Evolutionary conservation across 495 filamentous ascomycete genomes (phyloP).

Genomic region (Xylaria cubensis): DNA sequence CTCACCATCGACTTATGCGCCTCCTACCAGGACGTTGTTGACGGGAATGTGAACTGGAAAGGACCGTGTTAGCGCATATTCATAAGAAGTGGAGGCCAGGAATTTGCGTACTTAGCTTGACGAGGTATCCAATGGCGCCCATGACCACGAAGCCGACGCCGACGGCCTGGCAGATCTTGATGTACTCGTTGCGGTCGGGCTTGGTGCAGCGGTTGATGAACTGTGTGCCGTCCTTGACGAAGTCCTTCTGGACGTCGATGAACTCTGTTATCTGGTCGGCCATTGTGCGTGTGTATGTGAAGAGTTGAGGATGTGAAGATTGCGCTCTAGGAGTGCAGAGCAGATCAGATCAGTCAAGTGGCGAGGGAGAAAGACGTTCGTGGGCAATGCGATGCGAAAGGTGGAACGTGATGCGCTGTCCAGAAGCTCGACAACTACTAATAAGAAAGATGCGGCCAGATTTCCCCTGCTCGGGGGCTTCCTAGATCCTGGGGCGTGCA

Average conservation of each 20-base stretch:
- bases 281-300: slow-evolving; percentile 48
- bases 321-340: neutral
- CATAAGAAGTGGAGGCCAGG: neutral
- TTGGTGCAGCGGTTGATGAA: slow-evolving; percentile 86
- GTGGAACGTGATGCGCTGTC: slow-evolving; percentile 22
- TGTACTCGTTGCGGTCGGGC: slow-evolving; percentile 87
- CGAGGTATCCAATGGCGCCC: slow-evolving; percentile 78
- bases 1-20: slow-evolving; percentile 42
- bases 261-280: slow-evolving; percentile 78
- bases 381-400: slow-evolving; percentile 9
- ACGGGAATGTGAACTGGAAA: slow-evolving; percentile 42
- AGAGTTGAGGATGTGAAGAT: neutral
- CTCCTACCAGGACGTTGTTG: slow-evolving; percentile 56
- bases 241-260: slow-evolving; percentile 79
- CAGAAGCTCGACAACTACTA: slow-evolving; percentile 1
- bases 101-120: slow-evolving; percentile 81
- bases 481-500: neutral
- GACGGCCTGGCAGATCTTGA: slow-evolving; percentile 95
- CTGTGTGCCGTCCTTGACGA: slow-evolving; percentile 76
- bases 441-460: slow-evolving; percentile 38
- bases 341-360: too few species aligned
- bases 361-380: neutral
- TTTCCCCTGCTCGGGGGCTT: slow-evolving; percentile 30
- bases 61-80: neutral
- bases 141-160: slow-evolving; percentile 80